Evolutionary conservation across 441 rosid species (phyloP).

Genomic region (Aquilaria agallochum): DNA sequence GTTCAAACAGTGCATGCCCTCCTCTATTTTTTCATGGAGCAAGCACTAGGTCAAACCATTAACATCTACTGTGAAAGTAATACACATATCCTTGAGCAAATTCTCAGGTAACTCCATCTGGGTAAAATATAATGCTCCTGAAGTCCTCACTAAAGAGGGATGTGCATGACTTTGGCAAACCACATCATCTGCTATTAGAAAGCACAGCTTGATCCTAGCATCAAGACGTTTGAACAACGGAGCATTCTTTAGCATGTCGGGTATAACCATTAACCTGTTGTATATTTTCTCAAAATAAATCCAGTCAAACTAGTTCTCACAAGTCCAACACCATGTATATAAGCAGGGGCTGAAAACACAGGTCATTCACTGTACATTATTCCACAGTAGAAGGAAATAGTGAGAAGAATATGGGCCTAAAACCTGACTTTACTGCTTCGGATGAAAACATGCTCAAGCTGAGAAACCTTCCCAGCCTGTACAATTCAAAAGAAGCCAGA

Average conservation of each 20-base stretch:
- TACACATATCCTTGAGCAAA: not conserved
- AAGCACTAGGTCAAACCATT: slow-evolving; percentile 3
- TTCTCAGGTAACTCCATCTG: slow-evolving; percentile 10
- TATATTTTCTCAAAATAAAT: slow-evolving; percentile 8
- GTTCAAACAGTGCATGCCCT: too few relatives aligned
- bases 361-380: not conserved
- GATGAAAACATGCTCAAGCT: slow-evolving; percentile 96
- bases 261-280: slow-evolving; percentile 96
- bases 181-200: slow-evolving; percentile 36
- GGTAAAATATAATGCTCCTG: slow-evolving; percentile 4
- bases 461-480: slow-evolving; percentile 96
- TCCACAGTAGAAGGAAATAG: not conserved
- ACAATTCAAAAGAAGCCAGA: slow-evolving; percentile 1
- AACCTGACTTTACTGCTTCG: slow-evolving; percentile 99
- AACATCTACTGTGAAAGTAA: too few relatives aligned
- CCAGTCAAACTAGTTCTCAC: too few relatives aligned
- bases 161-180: not conserved
- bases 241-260: slow-evolving; percentile 98
- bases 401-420: not conserved
- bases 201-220: slow-evolving; percentile 85
- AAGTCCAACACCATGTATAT: too few relatives aligned
- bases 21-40: not conserved
- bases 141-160: not conserved
- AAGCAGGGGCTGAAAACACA: too few relatives aligned
- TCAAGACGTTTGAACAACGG: slow-evolving; percentile 97